A percentile compares a stretch with the other conserved stretches of the same genome.
Conservation (phyloP, 129 eudicot genomes). For the Lactuca sativa region DNA sequence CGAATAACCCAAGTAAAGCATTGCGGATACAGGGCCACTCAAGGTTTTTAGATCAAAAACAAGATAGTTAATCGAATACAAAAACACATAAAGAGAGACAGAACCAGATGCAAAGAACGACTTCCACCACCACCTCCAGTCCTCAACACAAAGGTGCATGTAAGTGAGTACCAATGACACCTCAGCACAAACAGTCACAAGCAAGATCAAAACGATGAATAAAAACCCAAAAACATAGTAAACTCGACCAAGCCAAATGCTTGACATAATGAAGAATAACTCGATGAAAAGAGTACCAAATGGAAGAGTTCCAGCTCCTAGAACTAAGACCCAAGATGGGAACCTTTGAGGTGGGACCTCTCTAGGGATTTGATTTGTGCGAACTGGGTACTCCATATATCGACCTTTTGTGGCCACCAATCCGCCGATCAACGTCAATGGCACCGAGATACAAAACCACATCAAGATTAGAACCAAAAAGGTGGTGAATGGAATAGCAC, state of each 20-base stretch:
- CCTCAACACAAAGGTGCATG: slow-evolving; percentile 46
- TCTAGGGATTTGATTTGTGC: slow-evolving; percentile 44
- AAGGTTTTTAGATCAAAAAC: slow-evolving; percentile 39
- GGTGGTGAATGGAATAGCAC: slow-evolving; percentile 36
- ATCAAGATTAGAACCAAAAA: slow-evolving; percentile 27
- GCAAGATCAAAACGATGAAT: slow-evolving; percentile 29
- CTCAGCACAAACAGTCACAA: slow-evolving; percentile 41
- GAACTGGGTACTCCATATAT: slow-evolving; percentile 36
- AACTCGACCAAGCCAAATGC: slow-evolving; percentile 43
- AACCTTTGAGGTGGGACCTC: slow-evolving; percentile 39
- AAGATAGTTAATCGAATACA: slow-evolving; percentile 36
- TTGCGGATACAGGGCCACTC: slow-evolving; percentile 41
- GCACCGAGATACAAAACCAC: slow-evolving; percentile 40
- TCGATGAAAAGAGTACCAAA: slow-evolving; percentile 43
- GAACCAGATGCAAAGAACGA: slow-evolving; percentile 44
- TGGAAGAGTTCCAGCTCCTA: slow-evolving; percentile 47
- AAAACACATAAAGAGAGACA: slow-evolving; percentile 31
- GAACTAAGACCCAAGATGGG: slow-evolving; percentile 39
- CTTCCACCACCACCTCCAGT: slow-evolving; percentile 48
- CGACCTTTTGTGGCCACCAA: slow-evolving; percentile 23
- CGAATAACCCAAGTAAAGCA: slow-evolving; percentile 34
- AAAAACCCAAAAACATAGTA: slow-evolving; percentile 45
- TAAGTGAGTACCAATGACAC: slow-evolving; percentile 35
- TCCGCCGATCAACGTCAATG: slow-evolving; percentile 37
- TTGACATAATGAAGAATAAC: slow-evolving; percentile 41